Base-by-base conservation (phyloP, 805 yeast genomes). In the Blastobotrys mokoenaii region DNA sequence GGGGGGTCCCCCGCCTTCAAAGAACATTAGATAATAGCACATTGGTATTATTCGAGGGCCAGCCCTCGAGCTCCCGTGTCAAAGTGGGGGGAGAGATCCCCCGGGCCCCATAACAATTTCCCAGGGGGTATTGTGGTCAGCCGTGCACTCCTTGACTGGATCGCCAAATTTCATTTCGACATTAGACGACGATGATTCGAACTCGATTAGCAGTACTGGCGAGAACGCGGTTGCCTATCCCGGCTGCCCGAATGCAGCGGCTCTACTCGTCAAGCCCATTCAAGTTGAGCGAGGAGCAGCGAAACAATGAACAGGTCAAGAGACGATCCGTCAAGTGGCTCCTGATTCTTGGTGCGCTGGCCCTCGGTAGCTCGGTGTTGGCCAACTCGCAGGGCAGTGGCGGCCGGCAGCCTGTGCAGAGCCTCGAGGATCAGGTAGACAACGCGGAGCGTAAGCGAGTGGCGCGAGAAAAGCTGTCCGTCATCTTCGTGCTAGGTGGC, bases 401-500 rank as follows among this genome's bases (percentile, higher is more conserved):
- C 12, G 38, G 38, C 22, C 18, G 38, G 12, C 38, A 34, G 38
- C 38, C 38, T 5, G 20, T 14, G 18, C 18, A n/a, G 11, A 34
- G 38, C 16, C 11, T 34, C 20, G 38, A 34, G 15, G 14, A 14
- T 6, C 12, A n/a, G 14, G 38, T 34, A 3, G 38, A 34, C 14
- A 15, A 14, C 20, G 16, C 14, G 7, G 38, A 34, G 27, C 35
- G 35, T 11, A 9, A 12, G 16, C 7, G 15, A 20, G 10, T 6
- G 18, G 16, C 14, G 6, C 7, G 16, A 11, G 16, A 34, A 11
- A 17, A 34, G 22, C 4, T 34, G 22, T 34, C 38, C 12, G 95
- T 89, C 3, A 71, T 88, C 12, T 90, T 86, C 63, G 96, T 90
- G 15, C 76, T 90, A 29, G 98, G 98, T 38, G 97, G 97, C 2